A percentile compares a stretch with the other conserved stretches of the same genome.
Evolutionary conservation across 176 grass and related monocot species (phyloP).

Genomic region (Hsuehochloa calcarea): DNA sequence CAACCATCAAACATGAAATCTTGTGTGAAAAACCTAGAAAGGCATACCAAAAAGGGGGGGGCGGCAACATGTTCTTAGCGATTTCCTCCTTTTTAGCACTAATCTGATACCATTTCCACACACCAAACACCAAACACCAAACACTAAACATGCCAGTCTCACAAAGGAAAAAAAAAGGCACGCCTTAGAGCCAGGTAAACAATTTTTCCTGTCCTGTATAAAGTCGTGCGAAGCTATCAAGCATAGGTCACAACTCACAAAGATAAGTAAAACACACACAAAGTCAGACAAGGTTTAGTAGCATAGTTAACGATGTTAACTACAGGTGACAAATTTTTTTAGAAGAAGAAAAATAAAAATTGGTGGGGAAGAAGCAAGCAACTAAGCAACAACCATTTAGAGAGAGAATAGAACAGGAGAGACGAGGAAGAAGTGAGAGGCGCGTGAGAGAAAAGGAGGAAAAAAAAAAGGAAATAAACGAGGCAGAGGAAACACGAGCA

Average conservation of each 20-base stretch:
- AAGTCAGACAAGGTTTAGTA: conserved; percentile 35
- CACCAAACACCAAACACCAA: not conserved
- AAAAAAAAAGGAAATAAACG: conserved; percentile 20
- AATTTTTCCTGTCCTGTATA: not conserved
- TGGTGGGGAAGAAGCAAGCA: conserved; percentile 23
- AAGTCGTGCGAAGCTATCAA: not conserved
- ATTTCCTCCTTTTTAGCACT: not conserved
- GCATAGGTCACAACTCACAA: not conserved
- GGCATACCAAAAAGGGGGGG: not conserved
- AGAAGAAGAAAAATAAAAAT: conserved; percentile 25
- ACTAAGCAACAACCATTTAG: conserved; percentile 21
- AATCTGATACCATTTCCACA: not conserved
- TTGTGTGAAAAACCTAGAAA: no score
- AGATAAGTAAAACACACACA: conserved; percentile 15
- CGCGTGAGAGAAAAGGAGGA: conserved; percentile 28
- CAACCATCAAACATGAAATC: not conserved
- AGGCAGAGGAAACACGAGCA: conserved; percentile 49
- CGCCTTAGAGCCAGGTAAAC: not conserved
- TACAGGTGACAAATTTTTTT: not conserved
- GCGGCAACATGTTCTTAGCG: not conserved
- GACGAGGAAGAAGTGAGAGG: conserved; percentile 2
- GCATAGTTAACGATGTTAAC: conserved; percentile 14
- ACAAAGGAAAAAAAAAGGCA: not conserved
- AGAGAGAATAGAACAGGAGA: not conserved
- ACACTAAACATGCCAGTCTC: not conserved